Conservation (phyloP, 1,284 basidiomycete species). For the Boletellus dicymbophilus region DNA sequence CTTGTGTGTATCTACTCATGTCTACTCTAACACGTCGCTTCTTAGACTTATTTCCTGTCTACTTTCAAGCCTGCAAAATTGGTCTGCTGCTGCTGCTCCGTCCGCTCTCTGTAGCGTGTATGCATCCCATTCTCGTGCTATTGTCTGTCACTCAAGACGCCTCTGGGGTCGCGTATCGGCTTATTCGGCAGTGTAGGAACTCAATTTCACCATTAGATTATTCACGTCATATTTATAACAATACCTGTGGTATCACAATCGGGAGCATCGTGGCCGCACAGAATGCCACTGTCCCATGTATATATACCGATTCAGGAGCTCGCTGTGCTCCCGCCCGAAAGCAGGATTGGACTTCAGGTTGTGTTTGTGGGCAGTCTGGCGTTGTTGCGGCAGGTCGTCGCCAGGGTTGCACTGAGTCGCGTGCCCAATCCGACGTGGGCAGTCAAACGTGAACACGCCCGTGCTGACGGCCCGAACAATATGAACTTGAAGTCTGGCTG, state of each 20-base stretch:
- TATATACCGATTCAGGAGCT: conserved; percentile 19
- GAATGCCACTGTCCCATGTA: not conserved
- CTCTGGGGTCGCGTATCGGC: conserved; percentile 27
- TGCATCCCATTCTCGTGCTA: conserved; percentile 36
- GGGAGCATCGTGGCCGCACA: conserved; percentile 16
- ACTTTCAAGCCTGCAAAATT: conserved; percentile 20
- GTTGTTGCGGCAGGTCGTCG: conserved; percentile 12
- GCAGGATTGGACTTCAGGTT: conserved; percentile 3
- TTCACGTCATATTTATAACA: not conserved
- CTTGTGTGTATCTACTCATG: conserved; percentile 10
- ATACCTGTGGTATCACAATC: conserved; percentile 25
- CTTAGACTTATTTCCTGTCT: conserved; percentile 19
- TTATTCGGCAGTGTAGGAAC: conserved; percentile 22
- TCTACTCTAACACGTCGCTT: too few species aligned
- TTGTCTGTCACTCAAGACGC: conserved; percentile 26
- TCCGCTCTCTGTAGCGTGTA: conserved; percentile 9
- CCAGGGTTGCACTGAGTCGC: not conserved
- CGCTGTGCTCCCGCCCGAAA: conserved; percentile 1
- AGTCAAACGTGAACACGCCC: not conserved
- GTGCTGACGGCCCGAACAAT: too few species aligned
- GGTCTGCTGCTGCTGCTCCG: too few species aligned
- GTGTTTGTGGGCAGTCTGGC: conserved; percentile 13
- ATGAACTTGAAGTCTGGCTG: too few species aligned
- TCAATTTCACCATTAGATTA: not conserved
- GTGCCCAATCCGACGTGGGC: conserved; percentile 11